phyloP scores from a whole-genome alignment of 1,284 basidiomycete genomes.

The Hymenochaete sp. region DNA sequence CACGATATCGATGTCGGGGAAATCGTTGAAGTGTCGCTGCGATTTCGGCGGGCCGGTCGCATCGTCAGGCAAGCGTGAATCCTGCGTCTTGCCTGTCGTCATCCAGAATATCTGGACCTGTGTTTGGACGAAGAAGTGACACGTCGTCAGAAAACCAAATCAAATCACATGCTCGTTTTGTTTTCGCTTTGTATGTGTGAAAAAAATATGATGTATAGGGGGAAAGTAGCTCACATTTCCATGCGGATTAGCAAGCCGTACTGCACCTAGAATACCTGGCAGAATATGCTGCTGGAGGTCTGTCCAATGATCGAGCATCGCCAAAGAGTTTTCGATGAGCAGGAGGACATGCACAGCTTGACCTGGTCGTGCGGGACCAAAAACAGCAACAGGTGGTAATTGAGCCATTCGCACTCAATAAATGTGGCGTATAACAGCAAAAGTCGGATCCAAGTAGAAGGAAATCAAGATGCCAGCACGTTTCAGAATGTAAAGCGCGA shows the following conservation, averaged over 20 bases:
- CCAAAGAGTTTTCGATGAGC: constrained; percentile 18
- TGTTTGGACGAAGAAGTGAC: not conserved
- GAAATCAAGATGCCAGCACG: too few species aligned
- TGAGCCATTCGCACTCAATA: constrained; percentile 17
- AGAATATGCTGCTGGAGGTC: constrained; percentile 17
- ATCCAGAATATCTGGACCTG: constrained; percentile 18
- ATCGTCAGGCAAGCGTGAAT: constrained; percentile 6
- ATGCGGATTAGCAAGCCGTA: constrained; percentile 19
- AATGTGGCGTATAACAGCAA: too few species aligned
- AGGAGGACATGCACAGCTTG: constrained; percentile 18
- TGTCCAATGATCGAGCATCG: constrained; percentile 16
- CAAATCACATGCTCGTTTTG: too few species aligned
- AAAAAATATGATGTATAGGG: not conserved
- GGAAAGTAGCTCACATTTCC: constrained; percentile 10
- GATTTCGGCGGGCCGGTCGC: constrained; percentile 12
- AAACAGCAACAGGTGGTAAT: constrained; percentile 17
- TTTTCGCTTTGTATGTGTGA: too few species aligned
- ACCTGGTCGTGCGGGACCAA: constrained; percentile 13
- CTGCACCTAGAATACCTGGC: constrained; percentile 16
- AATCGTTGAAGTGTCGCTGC: constrained; percentile 18
- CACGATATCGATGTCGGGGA: constrained; percentile 18
- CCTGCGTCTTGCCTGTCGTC: constrained; percentile 17
- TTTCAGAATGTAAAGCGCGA: too few species aligned
- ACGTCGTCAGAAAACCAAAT: too few species aligned
- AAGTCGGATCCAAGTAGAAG: too few species aligned